Percentiles rank a stretch among this genome's conserved stretches.
Conservation (phyloP, 192 early-diverging fungal species). For the Coemansia sp. region DNA sequence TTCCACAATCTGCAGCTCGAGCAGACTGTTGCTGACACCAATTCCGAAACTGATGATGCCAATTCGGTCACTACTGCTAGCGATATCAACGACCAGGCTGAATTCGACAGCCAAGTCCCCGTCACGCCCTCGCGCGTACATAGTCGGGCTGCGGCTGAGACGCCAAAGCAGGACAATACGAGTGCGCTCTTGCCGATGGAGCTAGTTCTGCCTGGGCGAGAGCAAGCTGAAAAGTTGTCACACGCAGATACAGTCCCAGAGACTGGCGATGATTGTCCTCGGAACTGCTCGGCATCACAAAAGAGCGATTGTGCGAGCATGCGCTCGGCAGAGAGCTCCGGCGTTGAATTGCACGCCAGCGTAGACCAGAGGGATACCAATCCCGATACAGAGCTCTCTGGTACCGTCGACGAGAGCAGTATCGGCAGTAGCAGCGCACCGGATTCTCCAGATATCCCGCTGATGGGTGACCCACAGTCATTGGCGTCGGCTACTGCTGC, state of each 20-base stretch:
- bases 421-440: slow-evolving; percentile 7
- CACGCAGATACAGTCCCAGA: neutral
- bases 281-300: neutral
- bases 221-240: neutral
- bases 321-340: neutral
- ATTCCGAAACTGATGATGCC: slow-evolving; percentile 44
- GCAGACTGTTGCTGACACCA: slow-evolving; percentile 26
- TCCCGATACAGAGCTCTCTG: slow-evolving; percentile 5
- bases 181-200: neutral
- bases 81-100: slow-evolving; percentile 40
- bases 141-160: slow-evolving; percentile 11
- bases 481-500: neutral
- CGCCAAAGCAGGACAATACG: slow-evolving; percentile 2
- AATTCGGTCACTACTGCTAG: slow-evolving; percentile 40
- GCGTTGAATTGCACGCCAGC: neutral
- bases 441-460: slow-evolving; percentile 7
- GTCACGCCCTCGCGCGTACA: slow-evolving; percentile 17
- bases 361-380: neutral
- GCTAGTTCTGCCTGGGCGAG: neutral
- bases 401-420: slow-evolving; percentile 6
- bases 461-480: neutral
- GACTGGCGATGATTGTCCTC: neutral
- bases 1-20: slow-evolving; percentile 54
- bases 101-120: slow-evolving; percentile 29
- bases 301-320: neutral